Evolutionary conservation across 305 asterid species (phyloP), one percentile per base, ranked within the genome.

Genomic region (Rubia tinctorum): DNA sequence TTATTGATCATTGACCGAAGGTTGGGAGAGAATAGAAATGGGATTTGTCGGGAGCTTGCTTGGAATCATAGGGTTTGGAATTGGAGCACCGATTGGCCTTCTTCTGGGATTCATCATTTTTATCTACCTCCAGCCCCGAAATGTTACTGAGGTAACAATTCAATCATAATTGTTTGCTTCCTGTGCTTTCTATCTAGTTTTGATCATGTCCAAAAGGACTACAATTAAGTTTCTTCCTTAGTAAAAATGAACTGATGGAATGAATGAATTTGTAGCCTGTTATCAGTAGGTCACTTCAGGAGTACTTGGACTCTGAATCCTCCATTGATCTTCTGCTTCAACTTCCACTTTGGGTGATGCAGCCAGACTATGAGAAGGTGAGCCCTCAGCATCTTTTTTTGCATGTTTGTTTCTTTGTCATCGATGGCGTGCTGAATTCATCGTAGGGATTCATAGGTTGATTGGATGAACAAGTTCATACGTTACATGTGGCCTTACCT

Each of bases 291-390:
- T 63, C 87, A n/a, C 53, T 85, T 20, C 62, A 83, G 20, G 89
- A 76, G 73, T 53, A 22, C 25, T 59, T 80, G 55, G 90, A 87
- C 64, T 65, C 27, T 18, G 60, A 53, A 0, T 53, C 60, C 60
- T 18, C 60, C 60, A 53, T 53, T 53, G 60, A 92, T 79, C 79
- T 90, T 68, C 23, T 88, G 60, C 85, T 89, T n/a, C 82, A 86
- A 71, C 89, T 92, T 58, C 98, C 98, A 37, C n/a, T n/a, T n/a
- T 92, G 96, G 98, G 90, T 89, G 84, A 88, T 80, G 93, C 84
- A 79, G 77, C 97, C 98, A 6, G 97, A 90, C 74, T 89, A 85
- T 44, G 97, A 92, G 77, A 81, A 95, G 69, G 98, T 90, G 68
- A 79, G 83, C 69, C 27, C 60, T 51, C 65, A 23, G 49, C 37